Percentiles rank a stretch among this genome's conserved stretches.
phyloP scores from a whole-genome alignment of 139 green algal genomes.

The Yamagishiella unicocca region DNA sequence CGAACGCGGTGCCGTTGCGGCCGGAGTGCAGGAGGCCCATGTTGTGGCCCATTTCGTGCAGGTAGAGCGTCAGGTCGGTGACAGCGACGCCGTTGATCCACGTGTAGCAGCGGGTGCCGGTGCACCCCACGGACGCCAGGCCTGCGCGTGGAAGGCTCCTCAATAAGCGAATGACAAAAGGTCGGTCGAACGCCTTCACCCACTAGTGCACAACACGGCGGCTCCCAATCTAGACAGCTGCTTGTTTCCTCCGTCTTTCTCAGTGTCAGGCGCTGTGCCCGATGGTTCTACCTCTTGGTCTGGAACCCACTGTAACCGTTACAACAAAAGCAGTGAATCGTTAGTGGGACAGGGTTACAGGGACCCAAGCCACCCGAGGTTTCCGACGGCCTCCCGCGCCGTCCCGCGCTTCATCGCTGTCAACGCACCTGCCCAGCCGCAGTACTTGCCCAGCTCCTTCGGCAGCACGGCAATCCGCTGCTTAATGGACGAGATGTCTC shows the following conservation, averaged over 20 bases:
- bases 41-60: constrained; percentile 30
- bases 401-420: too few species aligned
- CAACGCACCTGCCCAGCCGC: constrained; percentile 13
- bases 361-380: too few species aligned
- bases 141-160: not conserved
- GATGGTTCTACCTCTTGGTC: not conserved
- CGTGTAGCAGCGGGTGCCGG: not conserved
- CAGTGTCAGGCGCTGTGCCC: not conserved
- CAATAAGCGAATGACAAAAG: not conserved
- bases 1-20: not conserved
- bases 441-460: not conserved
- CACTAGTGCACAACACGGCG: not conserved
- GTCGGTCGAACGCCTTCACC: not conserved
- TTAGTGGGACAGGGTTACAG: too few species aligned
- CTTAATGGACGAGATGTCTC: constrained; percentile 11
- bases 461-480: constrained; percentile 34
- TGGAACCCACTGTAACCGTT: not conserved
- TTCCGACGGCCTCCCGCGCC: not conserved
- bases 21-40: not conserved
- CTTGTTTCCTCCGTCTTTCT: too few species aligned
- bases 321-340: not conserved
- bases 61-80: not conserved
- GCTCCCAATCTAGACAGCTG: too few species aligned
- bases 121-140: constrained; percentile 9
- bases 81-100: not conserved